These are phyloP conservation scores for Pisolithus thermaeus DNA, from an alignment of 1,284 basidiomycete species.

Conservation along the genomic window DNA sequence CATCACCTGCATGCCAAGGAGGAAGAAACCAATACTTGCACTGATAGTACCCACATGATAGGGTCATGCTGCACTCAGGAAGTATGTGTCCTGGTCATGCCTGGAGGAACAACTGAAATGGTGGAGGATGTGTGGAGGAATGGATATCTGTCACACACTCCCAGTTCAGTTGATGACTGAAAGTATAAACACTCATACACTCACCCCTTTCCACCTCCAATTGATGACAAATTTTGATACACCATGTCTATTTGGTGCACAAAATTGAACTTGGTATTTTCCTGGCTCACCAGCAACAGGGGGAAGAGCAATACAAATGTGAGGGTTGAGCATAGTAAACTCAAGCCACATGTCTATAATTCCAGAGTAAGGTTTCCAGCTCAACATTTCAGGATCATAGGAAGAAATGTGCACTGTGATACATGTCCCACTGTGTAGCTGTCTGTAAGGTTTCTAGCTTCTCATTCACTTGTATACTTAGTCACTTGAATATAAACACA, in stretches of 20 bases:
- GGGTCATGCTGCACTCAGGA: slow-evolving; percentile 91
- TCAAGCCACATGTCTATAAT: slow-evolving; percentile 84
- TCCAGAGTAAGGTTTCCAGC: slow-evolving; percentile 70
- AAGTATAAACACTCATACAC: slow-evolving; percentile 18
- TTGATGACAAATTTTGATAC: slow-evolving; percentile 95
- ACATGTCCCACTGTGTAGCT: slow-evolving; percentile 47
- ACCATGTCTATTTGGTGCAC: slow-evolving; percentile 90
- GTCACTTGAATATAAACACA: no score
- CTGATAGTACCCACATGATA: slow-evolving; percentile 90
- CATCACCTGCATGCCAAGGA: slow-evolving; percentile 85
- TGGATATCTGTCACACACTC: slow-evolving; percentile 46
- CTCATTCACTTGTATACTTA: no score
- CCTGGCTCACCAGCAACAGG: slow-evolving; percentile 52
- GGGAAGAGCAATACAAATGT: slow-evolving; percentile 71
- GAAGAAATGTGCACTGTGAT: slow-evolving; percentile 67
- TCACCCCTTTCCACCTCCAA: slow-evolving; percentile 83
- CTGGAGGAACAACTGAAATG: slow-evolving; percentile 91
- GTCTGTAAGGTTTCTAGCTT: no score
- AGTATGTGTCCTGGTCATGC: slow-evolving; percentile 93
- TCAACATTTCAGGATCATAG: slow-evolving; percentile 47
- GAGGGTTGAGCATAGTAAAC: slow-evolving; percentile 97
- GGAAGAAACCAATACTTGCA: slow-evolving; percentile 76
- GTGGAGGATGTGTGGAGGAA: slow-evolving; percentile 70
- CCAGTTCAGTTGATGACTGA: not conserved
- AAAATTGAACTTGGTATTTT: slow-evolving; percentile 75